Evolutionary conservation across 2,329 filamentous ascomycete genomes (phyloP), one percentile per base, ranked within the genome.

Genomic region (Tolypocladium tundrense): DNA sequence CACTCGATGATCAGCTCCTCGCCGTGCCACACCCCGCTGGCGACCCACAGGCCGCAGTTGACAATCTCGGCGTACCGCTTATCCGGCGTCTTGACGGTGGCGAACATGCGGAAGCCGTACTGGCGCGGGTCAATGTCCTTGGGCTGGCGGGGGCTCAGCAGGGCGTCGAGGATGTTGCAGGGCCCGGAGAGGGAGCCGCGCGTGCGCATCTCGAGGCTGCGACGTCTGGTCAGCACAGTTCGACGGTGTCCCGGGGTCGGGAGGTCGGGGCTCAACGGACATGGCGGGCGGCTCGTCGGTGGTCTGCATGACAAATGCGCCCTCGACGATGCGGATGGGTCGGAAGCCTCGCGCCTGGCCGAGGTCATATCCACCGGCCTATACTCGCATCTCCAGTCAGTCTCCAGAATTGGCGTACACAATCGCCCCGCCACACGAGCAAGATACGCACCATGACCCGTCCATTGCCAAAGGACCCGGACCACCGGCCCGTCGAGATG

Each of bases 21-120:
- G 57, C 69, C 73, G 57, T 72, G 74, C 69, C 75, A 76, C 65
- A 77, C 75, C 54, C 77, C 77, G 64, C 76, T 78, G 8, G 76
- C 77, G 53, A 79, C 72, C 77, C 77, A 79, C 56, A 79, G 69
- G 6, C 76, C 77, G 64, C 74, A 78, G 65, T 80, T 80, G 31
- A 80, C 72, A 58, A 74, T 74, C 57, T 78, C 75, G 53, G 71
- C 71, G 62, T 80, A 80, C 37, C 78, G 72, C 64, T 76, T 73
- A 66, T 80, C 78, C 3, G 75, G 70, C 27, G 78, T 79, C 65
- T 79, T 77, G 69, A 80, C 75, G 21, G 75, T 77, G 59, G 77
- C 73, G 58, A 77, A 78, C 63, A 79, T 70, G 60, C 77, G 73
- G 61, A 79, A 79, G 59, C 74, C 75, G 61, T 80, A 80, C 57